Conservation (phyloP, 768 basidiomycete genomes). For the Russula virescens region DNA sequence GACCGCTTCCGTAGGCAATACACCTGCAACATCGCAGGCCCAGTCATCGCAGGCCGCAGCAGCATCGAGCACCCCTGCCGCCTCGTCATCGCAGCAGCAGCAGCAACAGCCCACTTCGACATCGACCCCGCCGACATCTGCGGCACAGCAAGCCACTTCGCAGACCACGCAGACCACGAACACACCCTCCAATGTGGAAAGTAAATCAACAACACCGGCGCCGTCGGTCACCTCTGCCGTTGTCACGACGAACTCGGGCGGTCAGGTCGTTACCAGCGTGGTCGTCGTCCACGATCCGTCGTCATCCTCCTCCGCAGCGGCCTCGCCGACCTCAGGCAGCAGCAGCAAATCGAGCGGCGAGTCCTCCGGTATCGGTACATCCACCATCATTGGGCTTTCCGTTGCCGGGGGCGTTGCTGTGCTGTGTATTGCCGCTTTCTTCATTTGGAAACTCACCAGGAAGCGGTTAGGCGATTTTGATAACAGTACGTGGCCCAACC, state of each 20-base stretch:
- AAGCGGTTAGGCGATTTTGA: conserved; percentile 69
- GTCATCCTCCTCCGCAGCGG: conserved; percentile 9
- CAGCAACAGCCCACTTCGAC: conserved; percentile 18
- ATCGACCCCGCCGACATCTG: conserved; percentile 4
- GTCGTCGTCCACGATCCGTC: conserved; percentile 17
- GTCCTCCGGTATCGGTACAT: conserved; percentile 49
- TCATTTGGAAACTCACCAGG: conserved; percentile 81
- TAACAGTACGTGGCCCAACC: conserved; percentile 52
- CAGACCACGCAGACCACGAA: not conserved
- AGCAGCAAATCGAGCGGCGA: conserved; percentile 22
- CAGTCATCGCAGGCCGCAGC: not conserved
- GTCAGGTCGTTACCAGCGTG: conserved; percentile 29
- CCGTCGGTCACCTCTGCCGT: conserved; percentile 15
- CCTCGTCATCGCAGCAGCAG: not conserved
- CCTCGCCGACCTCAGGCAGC: conserved; percentile 28
- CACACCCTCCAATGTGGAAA: not conserved
- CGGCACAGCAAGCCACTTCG: conserved; percentile 10
- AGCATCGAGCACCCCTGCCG: conserved; percentile 6
- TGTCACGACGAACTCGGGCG: conserved; percentile 31
- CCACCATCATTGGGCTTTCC: conserved; percentile 74
- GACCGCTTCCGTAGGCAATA: not conserved
- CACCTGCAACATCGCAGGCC: not conserved
- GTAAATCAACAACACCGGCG: conserved; percentile 3
- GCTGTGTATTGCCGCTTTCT: conserved; percentile 65
- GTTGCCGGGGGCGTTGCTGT: conserved; percentile 76